Base-by-base conservation (phyloP, 2,329 filamentous ascomycete species). In the Chaetomiaceae sp. region DNA sequence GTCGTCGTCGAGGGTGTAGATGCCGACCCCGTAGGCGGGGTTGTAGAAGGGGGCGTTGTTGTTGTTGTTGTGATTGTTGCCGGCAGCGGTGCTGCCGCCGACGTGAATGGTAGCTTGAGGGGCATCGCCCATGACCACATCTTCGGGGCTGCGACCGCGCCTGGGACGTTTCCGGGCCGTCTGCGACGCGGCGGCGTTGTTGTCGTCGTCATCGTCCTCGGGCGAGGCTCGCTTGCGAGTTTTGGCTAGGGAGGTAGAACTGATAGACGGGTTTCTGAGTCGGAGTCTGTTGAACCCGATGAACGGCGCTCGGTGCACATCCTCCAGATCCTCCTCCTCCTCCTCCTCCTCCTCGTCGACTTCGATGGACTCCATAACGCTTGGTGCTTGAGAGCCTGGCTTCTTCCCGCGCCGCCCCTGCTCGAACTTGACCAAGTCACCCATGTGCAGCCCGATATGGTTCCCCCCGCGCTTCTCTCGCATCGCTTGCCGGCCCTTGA, bases 391-490 rank as follows among this genome's bases (percentile, higher is more conserved):
- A n/a, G n/a, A n/a, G 7, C 17, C 6, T 25, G 12, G n/a, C 5
- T 21, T 41, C 12, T 19, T 25, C 17, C 23, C 14, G 10, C 51
- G 44, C 10, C 51, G 56, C 42, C 57, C 52, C 19, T 39, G 56
- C 2, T 54, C 33, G 37, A 54, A 63, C 47, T 48, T 40, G 2
- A 50, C 51, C 19, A 67, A 51, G 35, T 67, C 59, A 8, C 66
- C 66, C 35, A 35, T 51, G 57, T 68, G 64, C 44, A 59, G 50
- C 8, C 59, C 62, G 23, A 66, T 58, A 23, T 61, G 42, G 19
- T 44, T 48, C 4, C 55, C 58, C 3, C 53, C 54, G 16, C 57
- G 53, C 23, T 35, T 23, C 6, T 52, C 44, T 6, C 62, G 55
- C 12, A 42, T 44, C 3, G 5, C 21, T 5, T 51, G 33, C 8